Percentiles rank a stretch among this genome's conserved stretches.
Evolutionary conservation across 345 rosid species (phyloP).

Genomic region (Erodium maritimum): DNA sequence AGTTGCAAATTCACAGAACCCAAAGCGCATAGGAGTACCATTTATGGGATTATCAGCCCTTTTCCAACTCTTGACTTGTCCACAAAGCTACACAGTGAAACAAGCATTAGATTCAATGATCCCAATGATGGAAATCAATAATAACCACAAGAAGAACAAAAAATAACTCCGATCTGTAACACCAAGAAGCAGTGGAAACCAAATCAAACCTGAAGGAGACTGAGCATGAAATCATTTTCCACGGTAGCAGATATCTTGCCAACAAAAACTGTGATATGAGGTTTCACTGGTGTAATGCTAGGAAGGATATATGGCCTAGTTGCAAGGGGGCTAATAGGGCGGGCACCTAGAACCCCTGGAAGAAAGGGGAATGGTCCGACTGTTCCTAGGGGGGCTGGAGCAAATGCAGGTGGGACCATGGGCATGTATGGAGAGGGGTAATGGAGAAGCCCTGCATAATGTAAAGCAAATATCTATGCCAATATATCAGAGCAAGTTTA

Average conservation of each 20-base stretch:
- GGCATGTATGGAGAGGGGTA: constrained; percentile 65
- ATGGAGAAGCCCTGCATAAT: constrained; percentile 63
- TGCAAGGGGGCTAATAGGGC: constrained; percentile 54
- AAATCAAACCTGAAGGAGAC: constrained; percentile 57
- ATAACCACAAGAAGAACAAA: neutral
- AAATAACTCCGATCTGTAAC: neutral
- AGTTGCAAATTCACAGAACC: constrained; percentile 90
- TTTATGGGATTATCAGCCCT: constrained; percentile 71
- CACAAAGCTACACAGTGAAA: constrained; percentile 54
- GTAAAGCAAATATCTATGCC: constrained; percentile 46
- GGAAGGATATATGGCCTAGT: constrained; percentile 62
- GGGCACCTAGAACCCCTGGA: constrained; percentile 63
- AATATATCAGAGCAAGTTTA: constrained; percentile 42
- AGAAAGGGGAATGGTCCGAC: constrained; percentile 55
- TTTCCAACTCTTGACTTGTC: constrained; percentile 85
- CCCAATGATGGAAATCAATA: neutral
- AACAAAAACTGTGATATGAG: constrained; percentile 88
- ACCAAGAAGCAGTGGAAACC: neutral
- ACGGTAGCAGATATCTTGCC: constrained; percentile 88
- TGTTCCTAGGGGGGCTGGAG: constrained; percentile 77
- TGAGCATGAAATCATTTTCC: constrained; percentile 78
- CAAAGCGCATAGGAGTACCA: constrained; percentile 81
- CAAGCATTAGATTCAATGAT: neutral
- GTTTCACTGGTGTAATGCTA: constrained; percentile 62
- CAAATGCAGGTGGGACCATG: constrained; percentile 68